phyloP scores from a whole-genome alignment of 2,329 filamentous ascomycete genomes.

The Fusarium pilosicola region DNA sequence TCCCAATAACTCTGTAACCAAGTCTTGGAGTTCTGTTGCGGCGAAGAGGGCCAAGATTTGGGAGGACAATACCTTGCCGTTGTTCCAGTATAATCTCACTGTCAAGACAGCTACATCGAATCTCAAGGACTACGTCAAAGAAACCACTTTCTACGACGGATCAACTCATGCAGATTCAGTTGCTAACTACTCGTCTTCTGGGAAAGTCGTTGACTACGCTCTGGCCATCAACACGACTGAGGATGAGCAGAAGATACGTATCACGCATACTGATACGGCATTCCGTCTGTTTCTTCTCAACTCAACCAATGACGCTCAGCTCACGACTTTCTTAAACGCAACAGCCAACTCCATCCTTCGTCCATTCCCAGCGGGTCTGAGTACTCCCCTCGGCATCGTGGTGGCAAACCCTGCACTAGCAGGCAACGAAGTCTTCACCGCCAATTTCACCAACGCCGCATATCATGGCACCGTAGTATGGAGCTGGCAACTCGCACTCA shows the following conservation, averaged over 20 bases:
- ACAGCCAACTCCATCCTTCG: conserved; percentile 66
- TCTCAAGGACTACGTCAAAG: conserved; percentile 58
- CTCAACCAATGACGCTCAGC: conserved; percentile 64
- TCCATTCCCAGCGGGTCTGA: conserved; percentile 68
- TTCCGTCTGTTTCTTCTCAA: conserved; percentile 73
- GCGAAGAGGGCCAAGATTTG: conserved; percentile 65
- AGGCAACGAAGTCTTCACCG: conserved; percentile 56
- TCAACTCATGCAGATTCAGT: conserved; percentile 55
- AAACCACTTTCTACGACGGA: conserved; percentile 55
- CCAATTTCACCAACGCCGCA: conserved; percentile 64
- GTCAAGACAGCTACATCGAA: conserved; percentile 55
- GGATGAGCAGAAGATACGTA: conserved; percentile 59
- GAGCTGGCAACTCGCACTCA: conserved; percentile 73
- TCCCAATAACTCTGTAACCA: conserved; percentile 47
- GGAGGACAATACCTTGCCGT: conserved; percentile 68
- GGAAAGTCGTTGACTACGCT: conserved; percentile 61
- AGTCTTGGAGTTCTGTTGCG: conserved; percentile 57
- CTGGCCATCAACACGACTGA: conserved; percentile 65
- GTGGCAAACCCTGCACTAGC: conserved; percentile 71
- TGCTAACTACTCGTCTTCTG: conserved; percentile 46
- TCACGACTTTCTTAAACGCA: conserved; percentile 65
- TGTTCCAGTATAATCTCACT: conserved; percentile 62
- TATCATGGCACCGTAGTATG: conserved; percentile 73
- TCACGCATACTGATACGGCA: conserved; percentile 72
- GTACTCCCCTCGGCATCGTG: conserved; percentile 65